Evolutionary conservation across 169 alveolate genomes (phyloP).

Genomic region (Plasmodium fragile): DNA sequence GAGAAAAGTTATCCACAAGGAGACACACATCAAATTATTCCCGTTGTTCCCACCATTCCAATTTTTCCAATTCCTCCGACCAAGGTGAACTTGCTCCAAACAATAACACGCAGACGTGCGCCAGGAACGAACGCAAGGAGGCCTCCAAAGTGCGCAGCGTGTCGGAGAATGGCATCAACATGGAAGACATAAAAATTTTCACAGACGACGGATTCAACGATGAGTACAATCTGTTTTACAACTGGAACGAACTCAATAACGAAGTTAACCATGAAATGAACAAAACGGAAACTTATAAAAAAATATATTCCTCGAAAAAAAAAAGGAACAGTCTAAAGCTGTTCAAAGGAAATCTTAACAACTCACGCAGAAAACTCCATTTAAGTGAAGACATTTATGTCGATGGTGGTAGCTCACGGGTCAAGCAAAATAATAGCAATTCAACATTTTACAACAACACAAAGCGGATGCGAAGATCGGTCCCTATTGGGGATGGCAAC

Average conservation of each 20-base stretch:
- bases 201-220: constrained; percentile 22
- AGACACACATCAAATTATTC: not conserved
- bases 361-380: not conserved
- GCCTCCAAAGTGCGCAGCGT: not conserved
- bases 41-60: not conserved
- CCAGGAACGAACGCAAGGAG: not conserved
- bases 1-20: not conserved
- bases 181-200: not conserved
- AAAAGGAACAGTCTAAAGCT: not conserved
- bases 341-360: not conserved
- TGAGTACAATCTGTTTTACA: constrained; percentile 15
- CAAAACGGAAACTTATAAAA: constrained; percentile 12
- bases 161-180: not conserved
- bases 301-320: constrained; percentile 7
- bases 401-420: not conserved
- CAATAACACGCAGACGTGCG: not conserved
- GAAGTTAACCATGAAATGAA: constrained; percentile 17
- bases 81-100: not conserved
- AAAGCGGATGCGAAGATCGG: not conserved
- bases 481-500: not conserved
- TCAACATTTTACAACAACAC: not conserved
- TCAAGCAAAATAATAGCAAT: not conserved
- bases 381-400: constrained; percentile 8
- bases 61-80: not conserved
- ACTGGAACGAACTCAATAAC: constrained; percentile 17